Conservation (phyloP, 2,329 filamentous ascomycete species). For the Dryadomyces quercivorus region DNA sequence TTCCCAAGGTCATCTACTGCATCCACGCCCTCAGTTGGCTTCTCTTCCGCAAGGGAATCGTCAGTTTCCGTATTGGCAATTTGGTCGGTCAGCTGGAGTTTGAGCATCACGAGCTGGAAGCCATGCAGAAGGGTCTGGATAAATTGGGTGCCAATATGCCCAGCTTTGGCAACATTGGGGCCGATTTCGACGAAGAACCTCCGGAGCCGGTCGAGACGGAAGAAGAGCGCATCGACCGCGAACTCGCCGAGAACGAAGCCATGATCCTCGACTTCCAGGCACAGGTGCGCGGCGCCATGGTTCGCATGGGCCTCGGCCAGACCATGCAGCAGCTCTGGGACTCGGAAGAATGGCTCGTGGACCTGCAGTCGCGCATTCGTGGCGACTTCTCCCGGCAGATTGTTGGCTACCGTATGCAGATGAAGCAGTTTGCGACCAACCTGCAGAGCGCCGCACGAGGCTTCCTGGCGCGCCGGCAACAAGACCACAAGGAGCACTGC, state of each 20-base stretch:
- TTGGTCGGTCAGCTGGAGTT: conserved; percentile 94
- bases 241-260: conserved; percentile 64
- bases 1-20: conserved; percentile 98
- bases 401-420: conserved; percentile 66
- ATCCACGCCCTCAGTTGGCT: conserved; percentile 96
- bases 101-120: conserved; percentile 92
- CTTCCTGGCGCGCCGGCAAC: conserved; percentile 54
- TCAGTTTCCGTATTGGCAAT: conserved; percentile 93
- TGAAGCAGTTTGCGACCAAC: conserved; percentile 66
- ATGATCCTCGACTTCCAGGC: conserved; percentile 71
- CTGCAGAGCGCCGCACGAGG: conserved; percentile 73
- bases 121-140: conserved; percentile 92
- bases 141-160: conserved; percentile 93
- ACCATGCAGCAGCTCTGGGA: conserved; percentile 89
- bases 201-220: conserved; percentile 79
- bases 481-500: conserved; percentile 49
- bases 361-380: conserved; percentile 76
- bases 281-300: conserved; percentile 69
- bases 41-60: conserved; percentile 87
- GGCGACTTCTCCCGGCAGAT: conserved; percentile 82
- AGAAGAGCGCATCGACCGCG: conserved; percentile 74
- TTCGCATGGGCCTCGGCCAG: conserved; percentile 64
- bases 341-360: conserved; percentile 61
- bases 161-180: conserved; percentile 94
- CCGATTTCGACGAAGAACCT: conserved; percentile 78